Base-by-base conservation (phyloP, 2,329 filamentous ascomycete genomes). In the Pseudonectria buxi region DNA sequence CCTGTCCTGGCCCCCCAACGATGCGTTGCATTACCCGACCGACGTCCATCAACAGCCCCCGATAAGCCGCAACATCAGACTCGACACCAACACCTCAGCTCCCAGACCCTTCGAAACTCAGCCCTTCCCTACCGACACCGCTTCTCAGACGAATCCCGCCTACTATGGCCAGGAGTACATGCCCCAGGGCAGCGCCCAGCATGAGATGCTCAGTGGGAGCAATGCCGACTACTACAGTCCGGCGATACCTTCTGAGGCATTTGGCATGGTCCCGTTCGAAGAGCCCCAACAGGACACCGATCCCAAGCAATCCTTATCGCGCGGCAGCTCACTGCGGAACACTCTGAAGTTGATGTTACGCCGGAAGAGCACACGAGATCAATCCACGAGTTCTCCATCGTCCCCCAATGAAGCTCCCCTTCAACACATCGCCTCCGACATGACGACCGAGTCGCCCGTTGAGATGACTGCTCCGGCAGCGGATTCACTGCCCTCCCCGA, bases 181-280 rank as follows among this genome's bases (percentile, higher is more conserved):
- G 47, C 55, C 54, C 12, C 47, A 50, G 9, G 42, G 36, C 4
- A 48, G 55, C 35, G 50, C 55, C 22, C 53, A 57, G 14, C 49
- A 55, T 22, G 54, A 52, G 28, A 53, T 57, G 26, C 58, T 61
- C 28, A 54, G 47, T 36, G 61, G 58, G 26, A 58, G 54, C 26
- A 67, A 54, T 34, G 61, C 61, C 28, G 62, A 65, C 38, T 67
- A 67, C 40, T 67, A 67, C 44, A 63, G 61, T 32, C 55, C 59
- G 10, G 58, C 58, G 3, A 57, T 67, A 29, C 62, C 63, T 3
- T 63, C 61, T 3, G 59, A 62, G 34, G 61, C 60, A 5, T 65
- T 65, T 41, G 62, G 61, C 41, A 64, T 65, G 62, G 47, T 53
- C 10, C 43, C 55, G 9, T 45, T 50, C 4, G 37, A 43, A 7